Evolutionary conservation across 805 yeast genomes (phyloP).

Genomic region (Suhomyces sp.): DNA sequence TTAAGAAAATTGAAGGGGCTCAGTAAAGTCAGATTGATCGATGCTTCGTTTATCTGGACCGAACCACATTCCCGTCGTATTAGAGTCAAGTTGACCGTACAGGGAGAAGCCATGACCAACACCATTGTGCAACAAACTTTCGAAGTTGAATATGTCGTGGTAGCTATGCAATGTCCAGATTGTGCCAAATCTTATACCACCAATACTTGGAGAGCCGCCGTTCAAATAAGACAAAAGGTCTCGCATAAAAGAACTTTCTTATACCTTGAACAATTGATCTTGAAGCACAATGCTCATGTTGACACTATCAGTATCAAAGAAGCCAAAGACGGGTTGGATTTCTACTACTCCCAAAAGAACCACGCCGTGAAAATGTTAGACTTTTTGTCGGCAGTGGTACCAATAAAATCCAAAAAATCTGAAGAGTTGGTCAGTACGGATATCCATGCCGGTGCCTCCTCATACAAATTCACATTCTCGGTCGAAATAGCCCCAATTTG

Average conservation of each 20-base stretch:
- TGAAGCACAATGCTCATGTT: slow-evolving; percentile 88
- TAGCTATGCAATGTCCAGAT: slow-evolving; percentile 97
- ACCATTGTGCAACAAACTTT: slow-evolving; percentile 91
- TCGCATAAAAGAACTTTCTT: slow-evolving; percentile 94
- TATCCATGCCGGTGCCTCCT: slow-evolving; percentile 84
- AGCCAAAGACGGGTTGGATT: slow-evolving; percentile 90
- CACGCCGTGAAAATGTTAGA: slow-evolving; percentile 95
- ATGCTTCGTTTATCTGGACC: slow-evolving; percentile 97
- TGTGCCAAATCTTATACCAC: slow-evolving; percentile 97
- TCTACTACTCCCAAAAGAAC: slow-evolving; percentile 81
- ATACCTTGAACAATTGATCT: slow-evolving; percentile 90
- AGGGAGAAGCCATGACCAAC: slow-evolving; percentile 92
- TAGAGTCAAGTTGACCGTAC: slow-evolving; percentile 86
- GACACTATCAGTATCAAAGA: slow-evolving; percentile 94
- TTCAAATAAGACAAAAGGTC: slow-evolving; percentile 96
- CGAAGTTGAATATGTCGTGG: slow-evolving; percentile 89
- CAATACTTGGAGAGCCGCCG: slow-evolving; percentile 97
- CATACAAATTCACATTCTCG: slow-evolving; percentile 87
- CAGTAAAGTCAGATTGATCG: slow-evolving; percentile 79
- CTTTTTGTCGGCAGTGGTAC: slow-evolving; percentile 80
- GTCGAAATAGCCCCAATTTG: slow-evolving; percentile 95
- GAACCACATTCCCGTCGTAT: slow-evolving; percentile 98
- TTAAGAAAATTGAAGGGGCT: slow-evolving; percentile 85
- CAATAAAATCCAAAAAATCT: slow-evolving; percentile 76
- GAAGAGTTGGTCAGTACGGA: slow-evolving; percentile 91